These are phyloP conservation scores for Globisporangium cylindrosporum DNA, from an alignment of 352 stramenopile genomes.

Conservation along the genomic window DNA sequence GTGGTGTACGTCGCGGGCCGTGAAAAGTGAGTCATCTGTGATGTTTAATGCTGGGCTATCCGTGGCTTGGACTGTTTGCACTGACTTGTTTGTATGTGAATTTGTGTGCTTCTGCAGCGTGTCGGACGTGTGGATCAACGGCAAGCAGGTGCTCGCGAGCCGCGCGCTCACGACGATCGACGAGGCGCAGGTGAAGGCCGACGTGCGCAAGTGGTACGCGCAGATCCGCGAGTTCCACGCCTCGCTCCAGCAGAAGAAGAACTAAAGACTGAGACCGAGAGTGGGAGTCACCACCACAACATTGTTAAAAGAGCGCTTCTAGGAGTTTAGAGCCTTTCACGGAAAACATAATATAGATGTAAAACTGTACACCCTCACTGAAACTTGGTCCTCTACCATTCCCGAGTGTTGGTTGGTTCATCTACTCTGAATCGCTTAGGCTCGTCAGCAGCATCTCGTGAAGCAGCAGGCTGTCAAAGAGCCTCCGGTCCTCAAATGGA, in stretches of 20 bases:
- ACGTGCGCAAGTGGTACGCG: slow-evolving; percentile 54
- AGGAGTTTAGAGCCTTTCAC: neutral
- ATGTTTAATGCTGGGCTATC: too few species aligned
- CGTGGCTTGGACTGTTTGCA: neutral
- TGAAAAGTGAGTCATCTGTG: too few species aligned
- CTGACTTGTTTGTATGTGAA: slow-evolving; percentile 41
- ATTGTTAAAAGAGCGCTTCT: neutral
- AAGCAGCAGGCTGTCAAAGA: slow-evolving; percentile 22
- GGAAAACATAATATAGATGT: slow-evolving; percentile 10
- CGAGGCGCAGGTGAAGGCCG: slow-evolving; percentile 56
- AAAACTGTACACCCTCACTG: neutral
- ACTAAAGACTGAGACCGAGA: slow-evolving; percentile 4
- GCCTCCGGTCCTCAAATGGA: slow-evolving; percentile 12
- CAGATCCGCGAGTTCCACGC: slow-evolving; percentile 59
- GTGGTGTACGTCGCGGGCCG: too few species aligned
- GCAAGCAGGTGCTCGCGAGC: slow-evolving; percentile 69
- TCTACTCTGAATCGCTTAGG: slow-evolving; percentile 2
- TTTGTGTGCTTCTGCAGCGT: slow-evolving; percentile 28
- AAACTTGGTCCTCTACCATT: neutral
- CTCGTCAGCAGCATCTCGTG: slow-evolving; percentile 22
- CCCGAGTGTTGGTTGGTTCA: too few species aligned
- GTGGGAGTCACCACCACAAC: neutral
- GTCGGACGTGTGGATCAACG: slow-evolving; percentile 89
- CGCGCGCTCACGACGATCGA: slow-evolving; percentile 77
- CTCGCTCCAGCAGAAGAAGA: slow-evolving; percentile 43